Evolutionary conservation across 176 grass and related monocot species (phyloP).

Genomic region (Areca catechu): DNA sequence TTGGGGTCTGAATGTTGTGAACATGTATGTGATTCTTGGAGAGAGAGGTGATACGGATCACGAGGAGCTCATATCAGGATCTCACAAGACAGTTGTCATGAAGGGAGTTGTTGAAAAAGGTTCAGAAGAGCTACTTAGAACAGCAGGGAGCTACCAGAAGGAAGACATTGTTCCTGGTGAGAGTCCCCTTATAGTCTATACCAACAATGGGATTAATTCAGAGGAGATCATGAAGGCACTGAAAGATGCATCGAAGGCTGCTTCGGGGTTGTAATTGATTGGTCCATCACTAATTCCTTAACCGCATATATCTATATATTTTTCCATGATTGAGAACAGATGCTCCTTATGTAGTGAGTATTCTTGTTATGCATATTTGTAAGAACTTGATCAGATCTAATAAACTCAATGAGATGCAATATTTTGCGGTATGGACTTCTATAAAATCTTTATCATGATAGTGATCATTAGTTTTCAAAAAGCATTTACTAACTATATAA

Average conservation of each 20-base stretch:
- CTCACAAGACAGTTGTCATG: slow-evolving; percentile 80
- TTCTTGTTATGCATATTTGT: too few relatives aligned
- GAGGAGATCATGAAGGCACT: slow-evolving; percentile 67
- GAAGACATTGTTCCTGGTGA: slow-evolving; percentile 61
- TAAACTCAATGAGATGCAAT: too few relatives aligned
- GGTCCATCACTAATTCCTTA: too few relatives aligned
- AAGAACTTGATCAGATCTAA: too few relatives aligned
- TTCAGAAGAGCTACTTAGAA: slow-evolving; percentile 57
- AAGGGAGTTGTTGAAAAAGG: slow-evolving; percentile 66
- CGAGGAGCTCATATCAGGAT: slow-evolving; percentile 66
- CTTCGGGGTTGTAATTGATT: slow-evolving; percentile 32
- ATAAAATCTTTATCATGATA: too few relatives aligned
- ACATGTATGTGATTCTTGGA: slow-evolving; percentile 78
- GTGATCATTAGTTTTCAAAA: too few relatives aligned
- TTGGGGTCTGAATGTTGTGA: slow-evolving; percentile 68
- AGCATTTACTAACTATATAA: too few relatives aligned
- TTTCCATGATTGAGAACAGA: too few relatives aligned
- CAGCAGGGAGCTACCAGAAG: slow-evolving; percentile 62
- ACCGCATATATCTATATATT: too few relatives aligned
- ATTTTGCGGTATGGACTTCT: too few relatives aligned
- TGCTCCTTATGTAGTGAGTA: too few relatives aligned
- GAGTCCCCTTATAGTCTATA: slow-evolving; percentile 45
- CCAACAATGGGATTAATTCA: slow-evolving; percentile 26
- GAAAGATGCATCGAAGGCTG: slow-evolving; percentile 65
- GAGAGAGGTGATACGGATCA: slow-evolving; percentile 68